Conservation (phyloP, 2,329 filamentous ascomycete species). For the Juglanconis oblonga region DNA sequence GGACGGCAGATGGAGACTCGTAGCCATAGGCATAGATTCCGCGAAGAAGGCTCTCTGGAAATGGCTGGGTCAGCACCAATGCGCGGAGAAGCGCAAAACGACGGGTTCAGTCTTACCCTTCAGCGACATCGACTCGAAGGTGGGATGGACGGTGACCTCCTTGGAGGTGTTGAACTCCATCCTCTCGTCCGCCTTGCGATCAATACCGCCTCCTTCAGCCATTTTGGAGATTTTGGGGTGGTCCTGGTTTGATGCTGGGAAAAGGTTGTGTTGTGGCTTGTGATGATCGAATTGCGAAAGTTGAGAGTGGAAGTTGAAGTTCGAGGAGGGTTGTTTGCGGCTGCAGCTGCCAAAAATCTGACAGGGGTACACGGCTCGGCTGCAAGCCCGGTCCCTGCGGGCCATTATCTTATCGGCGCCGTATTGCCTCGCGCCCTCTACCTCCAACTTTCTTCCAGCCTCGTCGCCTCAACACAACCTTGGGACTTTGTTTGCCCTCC, state of each 20-base stretch:
- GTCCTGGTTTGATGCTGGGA: not conserved
- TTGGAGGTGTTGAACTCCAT: conserved; percentile 99
- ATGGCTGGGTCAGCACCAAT: conserved; percentile 8
- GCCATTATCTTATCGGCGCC: conserved; percentile 17
- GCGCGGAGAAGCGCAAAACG: not conserved
- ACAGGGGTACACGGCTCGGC: conserved; percentile 9
- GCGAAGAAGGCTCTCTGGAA: conserved; percentile 81
- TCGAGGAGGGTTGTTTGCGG: conserved; percentile 1
- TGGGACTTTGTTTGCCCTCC: not conserved
- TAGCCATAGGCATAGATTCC: conserved; percentile 99
- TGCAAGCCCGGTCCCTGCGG: not conserved
- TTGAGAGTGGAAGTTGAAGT: conserved; percentile 1
- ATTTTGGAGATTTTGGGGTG: conserved; percentile 51
- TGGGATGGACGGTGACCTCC: conserved; percentile 92
- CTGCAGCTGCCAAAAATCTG: conserved; percentile 12
- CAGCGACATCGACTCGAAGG: conserved; percentile 92
- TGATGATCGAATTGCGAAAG: not conserved
- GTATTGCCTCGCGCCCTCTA: not conserved
- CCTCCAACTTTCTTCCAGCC: not conserved
- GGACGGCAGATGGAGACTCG: conserved; percentile 95
- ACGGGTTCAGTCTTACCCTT: conserved; percentile 57
- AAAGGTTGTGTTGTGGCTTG: conserved; percentile 1
- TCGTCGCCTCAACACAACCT: not conserved
- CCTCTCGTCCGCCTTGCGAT: conserved; percentile 89
- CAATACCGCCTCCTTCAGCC: conserved; percentile 77